Evolutionary conservation across 2,329 filamentous ascomycete species (phyloP).

Genomic region (Lithohypha guttulata): DNA sequence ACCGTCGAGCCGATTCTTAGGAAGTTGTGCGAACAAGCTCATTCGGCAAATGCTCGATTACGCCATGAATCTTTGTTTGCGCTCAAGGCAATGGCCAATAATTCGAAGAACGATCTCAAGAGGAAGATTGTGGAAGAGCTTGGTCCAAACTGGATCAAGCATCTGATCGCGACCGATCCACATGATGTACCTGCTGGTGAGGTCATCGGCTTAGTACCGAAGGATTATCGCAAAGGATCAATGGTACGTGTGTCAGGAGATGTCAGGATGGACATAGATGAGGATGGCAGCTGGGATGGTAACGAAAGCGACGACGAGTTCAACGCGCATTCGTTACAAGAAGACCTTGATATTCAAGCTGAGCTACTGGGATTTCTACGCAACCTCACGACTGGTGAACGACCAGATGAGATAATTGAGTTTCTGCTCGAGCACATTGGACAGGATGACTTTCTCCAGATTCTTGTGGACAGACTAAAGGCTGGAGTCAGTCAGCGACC

Average conservation of each 20-base stretch:
- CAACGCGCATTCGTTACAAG: constrained; percentile 56
- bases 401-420: constrained; percentile 64
- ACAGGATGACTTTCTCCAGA: constrained; percentile 66
- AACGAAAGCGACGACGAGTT: constrained; percentile 26
- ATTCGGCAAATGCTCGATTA: constrained; percentile 66
- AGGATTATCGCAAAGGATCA: constrained; percentile 17
- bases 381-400: constrained; percentile 67
- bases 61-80: constrained; percentile 85
- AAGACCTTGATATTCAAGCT: constrained; percentile 79
- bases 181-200: constrained; percentile 19
- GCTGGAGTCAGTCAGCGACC: constrained; percentile 38
- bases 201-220: constrained; percentile 20
- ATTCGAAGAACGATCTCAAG: constrained; percentile 60
- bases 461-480: constrained; percentile 63
- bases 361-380: constrained; percentile 82
- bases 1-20: constrained; percentile 65
- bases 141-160: constrained; percentile 67
- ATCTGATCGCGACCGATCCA: constrained; percentile 56
- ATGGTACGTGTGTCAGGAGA: constrained; percentile 4
- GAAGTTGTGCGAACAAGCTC: constrained; percentile 72
- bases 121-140: constrained; percentile 67
- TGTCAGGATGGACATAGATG: constrained; percentile 7
- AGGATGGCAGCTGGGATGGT: background rate
- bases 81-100: constrained; percentile 76
- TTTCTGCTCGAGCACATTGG: constrained; percentile 67